Evolutionary conservation across 768 basidiomycete species (phyloP).

Genomic region (Russula foetens): DNA sequence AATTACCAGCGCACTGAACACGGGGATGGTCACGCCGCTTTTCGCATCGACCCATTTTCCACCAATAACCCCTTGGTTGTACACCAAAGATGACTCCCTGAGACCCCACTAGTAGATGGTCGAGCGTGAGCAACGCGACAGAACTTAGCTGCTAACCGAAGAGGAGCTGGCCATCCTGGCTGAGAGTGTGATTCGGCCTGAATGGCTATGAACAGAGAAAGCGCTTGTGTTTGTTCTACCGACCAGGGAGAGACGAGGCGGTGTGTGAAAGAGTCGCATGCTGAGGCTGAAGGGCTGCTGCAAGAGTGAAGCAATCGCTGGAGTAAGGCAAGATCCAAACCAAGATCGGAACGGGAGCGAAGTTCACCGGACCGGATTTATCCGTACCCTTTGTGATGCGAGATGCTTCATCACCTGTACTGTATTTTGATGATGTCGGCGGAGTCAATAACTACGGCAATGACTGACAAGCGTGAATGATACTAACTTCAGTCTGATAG

Average conservation of each 20-base stretch:
- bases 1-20: constrained; percentile 53
- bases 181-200: neutral
- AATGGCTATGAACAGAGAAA: neutral
- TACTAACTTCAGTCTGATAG: too few species aligned
- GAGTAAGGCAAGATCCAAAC: too few species aligned
- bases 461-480: too few species aligned
- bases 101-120: constrained; percentile 29
- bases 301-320: too few species aligned
- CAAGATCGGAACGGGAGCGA: too few species aligned
- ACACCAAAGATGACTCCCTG: constrained; percentile 68
- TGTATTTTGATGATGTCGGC: too few species aligned
- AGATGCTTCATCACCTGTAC: too few species aligned
- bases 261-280: constrained; percentile 2
- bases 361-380: too few species aligned
- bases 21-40: constrained; percentile 60
- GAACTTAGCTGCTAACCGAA: neutral
- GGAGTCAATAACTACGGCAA: too few species aligned
- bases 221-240: neutral
- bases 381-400: too few species aligned
- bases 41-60: constrained; percentile 85
- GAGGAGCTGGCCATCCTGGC: constrained; percentile 8
- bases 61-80: constrained; percentile 68
- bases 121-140: neutral
- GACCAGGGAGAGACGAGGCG: neutral
- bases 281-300: too few species aligned